Evolutionary conservation across 495 filamentous ascomycete genomes (phyloP).

Genomic region (Aspergillus asperescens): DNA sequence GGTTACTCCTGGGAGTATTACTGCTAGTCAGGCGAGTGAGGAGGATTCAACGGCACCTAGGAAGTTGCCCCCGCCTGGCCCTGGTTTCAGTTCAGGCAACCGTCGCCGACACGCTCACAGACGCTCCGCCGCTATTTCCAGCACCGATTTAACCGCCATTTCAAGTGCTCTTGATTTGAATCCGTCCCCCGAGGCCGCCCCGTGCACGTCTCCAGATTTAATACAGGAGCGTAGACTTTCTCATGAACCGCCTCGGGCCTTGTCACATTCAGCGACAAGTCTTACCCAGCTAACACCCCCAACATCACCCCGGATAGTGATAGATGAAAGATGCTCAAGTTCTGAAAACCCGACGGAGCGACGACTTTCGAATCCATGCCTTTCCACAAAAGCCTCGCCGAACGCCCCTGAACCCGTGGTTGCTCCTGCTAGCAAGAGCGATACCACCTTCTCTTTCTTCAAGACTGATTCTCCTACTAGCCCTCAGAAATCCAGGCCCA

Average conservation of each 20-base stretch:
- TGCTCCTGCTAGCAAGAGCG: conserved; percentile 38
- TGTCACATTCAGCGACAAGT: conserved; percentile 33
- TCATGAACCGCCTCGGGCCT: conserved; percentile 31
- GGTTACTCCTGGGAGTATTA: conserved; percentile 51
- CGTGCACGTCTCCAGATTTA: conserved; percentile 57
- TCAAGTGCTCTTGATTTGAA: conserved; percentile 50
- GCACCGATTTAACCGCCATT: conserved; percentile 71
- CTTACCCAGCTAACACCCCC: conserved; percentile 31
- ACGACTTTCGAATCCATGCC: conserved; percentile 59
- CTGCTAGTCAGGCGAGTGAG: conserved; percentile 60
- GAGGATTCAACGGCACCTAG: conserved; percentile 45
- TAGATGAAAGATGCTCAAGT: conserved; percentile 33
- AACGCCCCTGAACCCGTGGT: conserved; percentile 64
- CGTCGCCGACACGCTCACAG: conserved; percentile 75
- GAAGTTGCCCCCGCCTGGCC: conserved; percentile 43
- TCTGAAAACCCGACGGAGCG: conserved; percentile 42
- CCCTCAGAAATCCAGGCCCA: conserved; percentile 33
- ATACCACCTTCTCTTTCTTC: conserved; percentile 51
- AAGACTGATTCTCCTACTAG: conserved; percentile 60
- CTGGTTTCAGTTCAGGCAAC: conserved; percentile 36
- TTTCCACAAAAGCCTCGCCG: conserved; percentile 66
- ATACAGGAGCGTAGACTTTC: conserved; percentile 23
- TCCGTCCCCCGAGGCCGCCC: conserved; percentile 57
- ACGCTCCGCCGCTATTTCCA: conserved; percentile 82
- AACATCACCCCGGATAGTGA: conserved; percentile 34